Conservation (phyloP, 108 stramenopile species). For the Epipyxis sp. region DNA sequence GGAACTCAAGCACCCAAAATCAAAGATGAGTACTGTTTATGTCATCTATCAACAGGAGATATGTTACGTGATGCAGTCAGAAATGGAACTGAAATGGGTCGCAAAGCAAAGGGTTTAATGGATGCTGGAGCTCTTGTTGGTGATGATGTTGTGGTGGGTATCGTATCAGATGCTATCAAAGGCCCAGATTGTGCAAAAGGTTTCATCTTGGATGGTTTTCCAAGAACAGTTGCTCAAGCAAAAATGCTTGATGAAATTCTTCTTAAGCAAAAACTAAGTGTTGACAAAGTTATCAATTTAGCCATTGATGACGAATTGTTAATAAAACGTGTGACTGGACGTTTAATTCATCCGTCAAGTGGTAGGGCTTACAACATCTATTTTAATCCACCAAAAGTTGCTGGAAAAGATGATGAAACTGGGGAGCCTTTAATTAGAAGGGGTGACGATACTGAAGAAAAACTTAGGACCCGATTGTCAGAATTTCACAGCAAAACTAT, state of each 20-base stretch:
- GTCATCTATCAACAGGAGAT: slow-evolving; percentile 87
- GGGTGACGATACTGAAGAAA: slow-evolving; percentile 86
- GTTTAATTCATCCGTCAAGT: slow-evolving; percentile 56
- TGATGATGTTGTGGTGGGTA: slow-evolving; percentile 68
- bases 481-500: slow-evolving; percentile 92
- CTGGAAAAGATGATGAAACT: slow-evolving; percentile 68
- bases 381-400: slow-evolving; percentile 66
- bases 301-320: slow-evolving; percentile 87
- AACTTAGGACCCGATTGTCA: slow-evolving; percentile 76
- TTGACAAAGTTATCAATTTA: slow-evolving; percentile 89
- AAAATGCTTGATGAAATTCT: slow-evolving; percentile 22
- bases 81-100: slow-evolving; percentile 69
- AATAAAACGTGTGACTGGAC: slow-evolving; percentile 92
- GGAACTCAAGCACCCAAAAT: slow-evolving; percentile 61
- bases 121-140: slow-evolving; percentile 72
- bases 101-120: slow-evolving; percentile 79
- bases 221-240: slow-evolving; percentile 51
- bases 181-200: slow-evolving; percentile 67
- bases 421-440: slow-evolving; percentile 92
- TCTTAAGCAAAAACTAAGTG: slow-evolving; percentile 67
- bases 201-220: slow-evolving; percentile 81
- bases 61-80: slow-evolving; percentile 82
- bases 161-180: slow-evolving; percentile 74
- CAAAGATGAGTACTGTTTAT: slow-evolving; percentile 74
- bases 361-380: slow-evolving; percentile 96